Percentiles rank a stretch among this genome's conserved stretches.
These are phyloP conservation scores for Daucus carota DNA, from an alignment of 129 eudicot genomes.

Conservation along the genomic window DH1_v3.0 NC_030388.2:11436501-11437000, in stretches of 20 bases:
- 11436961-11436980: too few relatives aligned
- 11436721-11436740: constrained; percentile 38
- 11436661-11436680: constrained; percentile 58
- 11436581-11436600: neutral
- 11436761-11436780: neutral
- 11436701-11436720: constrained; percentile 46
- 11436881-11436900: neutral
- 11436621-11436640: neutral
- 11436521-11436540: constrained; percentile 67
- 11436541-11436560: constrained; percentile 67
- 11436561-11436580: constrained; percentile 42
- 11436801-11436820: neutral
- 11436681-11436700: constrained; percentile 64
- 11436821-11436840: neutral
- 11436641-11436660: constrained; percentile 34
- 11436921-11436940: neutral
- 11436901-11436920: neutral
- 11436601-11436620: neutral
- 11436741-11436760: constrained; percentile 76
- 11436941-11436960: too few relatives aligned
- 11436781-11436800: neutral
- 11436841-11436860: neutral
- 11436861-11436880: neutral
- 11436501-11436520: constrained; percentile 93
- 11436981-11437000: neutral